phyloP scores from a whole-genome alignment of 768 basidiomycete genomes.

The Pholiota conissans region DNA sequence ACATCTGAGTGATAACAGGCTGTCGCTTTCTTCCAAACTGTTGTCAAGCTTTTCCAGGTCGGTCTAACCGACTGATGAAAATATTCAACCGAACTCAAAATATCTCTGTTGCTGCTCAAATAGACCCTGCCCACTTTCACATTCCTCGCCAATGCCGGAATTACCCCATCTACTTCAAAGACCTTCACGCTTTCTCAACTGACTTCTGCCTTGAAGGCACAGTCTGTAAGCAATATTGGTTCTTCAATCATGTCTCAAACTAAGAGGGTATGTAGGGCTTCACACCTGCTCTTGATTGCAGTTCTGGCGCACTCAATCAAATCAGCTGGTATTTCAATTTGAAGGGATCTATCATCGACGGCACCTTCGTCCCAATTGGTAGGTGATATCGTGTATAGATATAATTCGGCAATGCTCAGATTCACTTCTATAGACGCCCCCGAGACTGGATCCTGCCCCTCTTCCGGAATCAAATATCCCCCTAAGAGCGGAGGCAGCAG shows the following conservation, averaged over 20 bases:
- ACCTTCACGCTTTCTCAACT: slow-evolving; percentile 61
- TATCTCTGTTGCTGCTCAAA: slow-evolving; percentile 2
- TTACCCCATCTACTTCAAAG: slow-evolving; percentile 58
- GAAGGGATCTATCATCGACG: slow-evolving; percentile 67
- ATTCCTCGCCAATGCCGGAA: slow-evolving; percentile 71
- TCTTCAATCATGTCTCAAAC: slow-evolving; percentile 2
- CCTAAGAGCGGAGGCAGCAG: slow-evolving; percentile 44
- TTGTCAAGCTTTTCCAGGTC: slow-evolving; percentile 60
- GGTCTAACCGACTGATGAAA: slow-evolving; percentile 7
- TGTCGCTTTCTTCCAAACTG: slow-evolving; percentile 62
- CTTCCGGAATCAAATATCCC: slow-evolving; percentile 59
- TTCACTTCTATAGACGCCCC: slow-evolving; percentile 45
- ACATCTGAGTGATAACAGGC: slow-evolving; percentile 39
- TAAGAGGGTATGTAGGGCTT: too few species aligned
- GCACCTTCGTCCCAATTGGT: slow-evolving; percentile 62
- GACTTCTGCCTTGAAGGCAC: slow-evolving; percentile 52
- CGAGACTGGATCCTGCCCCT: slow-evolving; percentile 47
- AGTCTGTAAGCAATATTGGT: slow-evolving; percentile 37
- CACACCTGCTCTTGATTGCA: slow-evolving; percentile 39
- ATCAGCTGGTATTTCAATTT: slow-evolving; percentile 69
- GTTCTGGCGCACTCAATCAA: slow-evolving; percentile 26
- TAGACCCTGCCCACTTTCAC: slow-evolving; percentile 71
- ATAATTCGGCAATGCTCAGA: not conserved
- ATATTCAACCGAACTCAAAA: slow-evolving; percentile 3
- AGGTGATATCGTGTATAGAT: slow-evolving; percentile 13